These are phyloP conservation scores for Arthrobotrys megalospora DNA, from an alignment of 2,329 filamentous ascomycete genomes.

Conservation along the genomic window DNA sequence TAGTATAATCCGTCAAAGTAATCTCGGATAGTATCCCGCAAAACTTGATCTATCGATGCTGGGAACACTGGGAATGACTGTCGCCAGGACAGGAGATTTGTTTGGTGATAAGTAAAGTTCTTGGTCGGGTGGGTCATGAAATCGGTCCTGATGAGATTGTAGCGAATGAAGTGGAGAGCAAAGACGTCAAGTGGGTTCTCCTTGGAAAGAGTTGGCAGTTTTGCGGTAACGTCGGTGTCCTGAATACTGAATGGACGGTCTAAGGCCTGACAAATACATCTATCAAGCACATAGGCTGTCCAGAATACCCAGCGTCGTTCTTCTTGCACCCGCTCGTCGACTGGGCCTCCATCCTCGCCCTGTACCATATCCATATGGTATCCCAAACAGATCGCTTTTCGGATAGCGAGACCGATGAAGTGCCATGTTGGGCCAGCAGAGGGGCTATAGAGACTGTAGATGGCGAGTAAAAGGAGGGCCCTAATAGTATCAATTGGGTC, in stretches of 20 bases:
- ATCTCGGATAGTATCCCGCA: slow-evolving; percentile 55
- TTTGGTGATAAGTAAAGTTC: slow-evolving; percentile 59
- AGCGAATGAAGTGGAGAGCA: slow-evolving; percentile 59
- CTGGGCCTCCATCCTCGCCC: slow-evolving; percentile 51
- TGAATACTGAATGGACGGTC: slow-evolving; percentile 60
- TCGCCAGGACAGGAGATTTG: slow-evolving; percentile 56
- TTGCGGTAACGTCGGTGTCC: slow-evolving; percentile 58
- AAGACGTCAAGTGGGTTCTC: slow-evolving; percentile 57
- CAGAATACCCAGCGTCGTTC: slow-evolving; percentile 60
- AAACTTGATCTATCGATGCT: slow-evolving; percentile 43
- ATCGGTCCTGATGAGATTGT: slow-evolving; percentile 59
- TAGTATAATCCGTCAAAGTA: slow-evolving; percentile 60
- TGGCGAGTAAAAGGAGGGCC: slow-evolving; percentile 53
- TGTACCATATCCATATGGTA: slow-evolving; percentile 61
- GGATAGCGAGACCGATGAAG: slow-evolving; percentile 57
- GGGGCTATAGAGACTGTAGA: slow-evolving; percentile 57
- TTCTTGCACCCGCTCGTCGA: slow-evolving; percentile 54
- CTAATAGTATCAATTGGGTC: slow-evolving; percentile 60
- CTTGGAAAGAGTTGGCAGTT: slow-evolving; percentile 48
- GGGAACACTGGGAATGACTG: slow-evolving; percentile 56
- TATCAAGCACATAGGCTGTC: slow-evolving; percentile 58
- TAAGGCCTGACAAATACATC: slow-evolving; percentile 59
- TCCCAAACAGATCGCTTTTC: slow-evolving; percentile 58
- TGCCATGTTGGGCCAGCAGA: slow-evolving; percentile 60
- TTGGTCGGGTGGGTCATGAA: slow-evolving; percentile 56